Percentiles rank a stretch among this genome's conserved stretches.
Evolutionary conservation across 2,329 filamentous ascomycete species (phyloP).

Genomic region (Pezicula neosporulosa): DNA sequence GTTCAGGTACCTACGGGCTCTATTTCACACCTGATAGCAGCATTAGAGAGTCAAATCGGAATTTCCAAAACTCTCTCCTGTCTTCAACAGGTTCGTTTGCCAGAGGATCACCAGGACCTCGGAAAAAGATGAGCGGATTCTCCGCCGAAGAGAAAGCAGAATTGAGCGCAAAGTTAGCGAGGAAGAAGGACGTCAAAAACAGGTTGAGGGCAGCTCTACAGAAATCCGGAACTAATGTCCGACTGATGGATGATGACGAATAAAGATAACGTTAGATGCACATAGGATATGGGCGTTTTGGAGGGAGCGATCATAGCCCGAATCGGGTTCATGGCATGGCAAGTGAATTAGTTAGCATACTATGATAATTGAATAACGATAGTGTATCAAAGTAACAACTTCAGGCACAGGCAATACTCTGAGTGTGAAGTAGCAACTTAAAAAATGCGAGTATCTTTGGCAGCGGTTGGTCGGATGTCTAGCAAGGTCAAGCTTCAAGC

Average conservation of each 20-base stretch:
- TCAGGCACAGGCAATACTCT: no score
- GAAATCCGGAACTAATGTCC: constrained; percentile 25
- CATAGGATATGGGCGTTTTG: neutral
- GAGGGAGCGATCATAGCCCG: neutral
- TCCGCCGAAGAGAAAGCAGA: constrained; percentile 54
- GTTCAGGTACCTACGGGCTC: constrained; percentile 21
- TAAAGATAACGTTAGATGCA: constrained; percentile 4
- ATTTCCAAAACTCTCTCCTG: constrained; percentile 24
- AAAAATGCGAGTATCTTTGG: no score
- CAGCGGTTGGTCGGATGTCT: no score
- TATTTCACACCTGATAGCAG: constrained; percentile 27
- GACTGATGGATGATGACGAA: constrained; percentile 24
- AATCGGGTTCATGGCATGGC: no score
- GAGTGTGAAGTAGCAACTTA: no score
- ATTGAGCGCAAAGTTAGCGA: constrained; percentile 51
- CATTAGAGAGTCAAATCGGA: constrained; percentile 16
- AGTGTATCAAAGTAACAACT: no score
- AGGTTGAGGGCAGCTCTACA: constrained; percentile 39
- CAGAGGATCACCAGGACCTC: constrained; percentile 34
- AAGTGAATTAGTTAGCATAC: no score
- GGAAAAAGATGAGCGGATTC: constrained; percentile 61
- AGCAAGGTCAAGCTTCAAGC: no score
- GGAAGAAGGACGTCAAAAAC: constrained; percentile 47
- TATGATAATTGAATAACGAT: no score
- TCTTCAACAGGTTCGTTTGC: constrained; percentile 20